Conservation (phyloP, 2,329 filamentous ascomycete species). For the Cytospora mali region DNA sequence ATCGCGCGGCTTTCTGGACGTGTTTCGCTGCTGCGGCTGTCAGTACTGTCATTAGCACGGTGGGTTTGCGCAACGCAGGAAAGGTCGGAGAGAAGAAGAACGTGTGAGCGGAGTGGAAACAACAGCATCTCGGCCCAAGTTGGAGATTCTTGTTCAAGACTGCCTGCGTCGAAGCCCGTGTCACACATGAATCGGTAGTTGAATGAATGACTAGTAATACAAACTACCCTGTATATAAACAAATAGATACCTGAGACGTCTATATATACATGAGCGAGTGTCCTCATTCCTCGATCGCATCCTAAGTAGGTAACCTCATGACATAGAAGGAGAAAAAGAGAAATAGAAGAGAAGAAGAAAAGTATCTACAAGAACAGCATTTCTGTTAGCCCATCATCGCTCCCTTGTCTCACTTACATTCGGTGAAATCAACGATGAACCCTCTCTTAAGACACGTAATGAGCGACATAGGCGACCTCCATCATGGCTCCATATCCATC, state of each 20-base stretch:
- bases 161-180: no score
- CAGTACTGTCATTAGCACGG: conserved; percentile 8
- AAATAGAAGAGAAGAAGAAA: no score
- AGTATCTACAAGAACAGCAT: neutral
- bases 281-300: no score
- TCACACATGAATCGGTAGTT: no score
- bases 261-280: no score
- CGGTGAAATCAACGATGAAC: neutral
- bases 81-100: neutral
- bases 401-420: neutral
- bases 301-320: no score
- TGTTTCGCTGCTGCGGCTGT: conserved; percentile 49
- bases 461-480: conserved; percentile 37
- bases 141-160: neutral
- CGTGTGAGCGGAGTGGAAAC: neutral
- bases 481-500: conserved; percentile 37
- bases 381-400: neutral
- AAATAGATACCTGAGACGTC: no score
- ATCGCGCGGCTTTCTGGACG: conserved; percentile 55
- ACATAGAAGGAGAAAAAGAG: no score
- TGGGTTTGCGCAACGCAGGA: neutral
- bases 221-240: no score
- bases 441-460: conserved; percentile 22
- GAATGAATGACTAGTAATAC: no score
- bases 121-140: no score